Evolutionary conservation across 2,329 filamentous ascomycete genomes (phyloP).

Genomic region (Pleomassaria siparia): DNA sequence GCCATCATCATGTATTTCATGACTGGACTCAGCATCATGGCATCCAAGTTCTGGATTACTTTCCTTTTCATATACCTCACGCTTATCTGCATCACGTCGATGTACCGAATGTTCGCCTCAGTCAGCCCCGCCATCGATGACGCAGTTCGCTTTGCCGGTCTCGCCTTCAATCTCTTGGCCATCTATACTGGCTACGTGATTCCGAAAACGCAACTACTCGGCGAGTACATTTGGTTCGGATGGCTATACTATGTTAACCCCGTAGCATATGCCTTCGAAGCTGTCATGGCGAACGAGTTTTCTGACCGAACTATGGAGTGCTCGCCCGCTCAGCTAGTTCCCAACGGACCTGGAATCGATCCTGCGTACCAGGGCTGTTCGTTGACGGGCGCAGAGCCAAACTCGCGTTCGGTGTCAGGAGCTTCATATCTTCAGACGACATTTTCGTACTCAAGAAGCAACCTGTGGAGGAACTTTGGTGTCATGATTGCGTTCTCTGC

Average conservation of each 20-base stretch:
- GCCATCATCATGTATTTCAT: slow-evolving; percentile 67
- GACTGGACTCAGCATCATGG: slow-evolving; percentile 59
- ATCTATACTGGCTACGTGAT: slow-evolving; percentile 71
- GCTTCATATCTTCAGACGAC: slow-evolving; percentile 56
- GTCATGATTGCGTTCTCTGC: slow-evolving; percentile 75
- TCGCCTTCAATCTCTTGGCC: slow-evolving; percentile 63
- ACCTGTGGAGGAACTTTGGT: slow-evolving; percentile 74
- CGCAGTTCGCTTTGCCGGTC: slow-evolving; percentile 65
- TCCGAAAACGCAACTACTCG: slow-evolving; percentile 61
- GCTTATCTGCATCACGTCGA: slow-evolving; percentile 62
- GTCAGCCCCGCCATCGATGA: slow-evolving; percentile 66
- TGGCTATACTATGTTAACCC: slow-evolving; percentile 50
- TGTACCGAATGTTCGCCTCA: slow-evolving; percentile 68
- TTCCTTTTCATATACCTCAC: slow-evolving; percentile 65
- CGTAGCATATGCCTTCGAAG: slow-evolving; percentile 64
- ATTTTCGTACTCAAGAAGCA: slow-evolving; percentile 59
- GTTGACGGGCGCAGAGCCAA: slow-evolving; percentile 58
- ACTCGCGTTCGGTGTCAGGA: slow-evolving; percentile 55
- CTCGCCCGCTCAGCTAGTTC: slow-evolving; percentile 60
- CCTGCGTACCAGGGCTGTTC: slow-evolving; percentile 64
- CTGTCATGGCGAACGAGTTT: slow-evolving; percentile 68
- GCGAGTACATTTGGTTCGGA: slow-evolving; percentile 66
- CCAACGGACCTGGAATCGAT: slow-evolving; percentile 57
- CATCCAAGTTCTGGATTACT: slow-evolving; percentile 67
- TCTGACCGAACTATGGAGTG: slow-evolving; percentile 60